Evolutionary conservation across 768 basidiomycete genomes (phyloP).

Genomic region (Kwoniella botswanensis): DNA sequence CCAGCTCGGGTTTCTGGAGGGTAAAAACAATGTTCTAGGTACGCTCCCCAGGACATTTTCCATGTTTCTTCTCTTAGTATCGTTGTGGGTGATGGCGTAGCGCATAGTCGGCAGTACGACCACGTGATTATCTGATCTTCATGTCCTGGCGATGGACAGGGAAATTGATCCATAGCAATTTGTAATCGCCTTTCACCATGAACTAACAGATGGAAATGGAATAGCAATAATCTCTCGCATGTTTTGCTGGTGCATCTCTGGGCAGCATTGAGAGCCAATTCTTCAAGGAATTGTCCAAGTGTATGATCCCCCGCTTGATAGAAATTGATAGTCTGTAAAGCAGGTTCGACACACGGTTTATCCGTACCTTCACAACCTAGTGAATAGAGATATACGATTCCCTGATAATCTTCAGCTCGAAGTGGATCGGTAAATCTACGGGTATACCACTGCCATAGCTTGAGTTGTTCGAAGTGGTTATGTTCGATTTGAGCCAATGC

Average conservation of each 20-base stretch:
- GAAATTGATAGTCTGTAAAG: constrained; percentile 75
- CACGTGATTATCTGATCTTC: constrained; percentile 83
- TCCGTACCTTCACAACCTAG: constrained; percentile 81
- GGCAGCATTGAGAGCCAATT: constrained; percentile 61
- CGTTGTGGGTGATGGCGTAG: constrained; percentile 78
- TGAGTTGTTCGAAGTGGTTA: constrained; percentile 83
- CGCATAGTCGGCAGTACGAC: constrained; percentile 75
- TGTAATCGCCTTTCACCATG: constrained; percentile 83
- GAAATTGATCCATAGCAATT: constrained; percentile 80
- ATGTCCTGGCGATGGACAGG: constrained; percentile 52
- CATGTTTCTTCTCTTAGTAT: constrained; percentile 93
- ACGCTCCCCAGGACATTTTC: constrained; percentile 92
- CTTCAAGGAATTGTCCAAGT: constrained; percentile 90
- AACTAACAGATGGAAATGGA: constrained; percentile 87
- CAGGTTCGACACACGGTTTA: constrained; percentile 68
- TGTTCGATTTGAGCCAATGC: constrained; percentile 71
- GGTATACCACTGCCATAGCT: constrained; percentile 95
- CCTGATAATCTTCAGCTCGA: constrained; percentile 89
- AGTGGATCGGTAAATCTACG: constrained; percentile 85
- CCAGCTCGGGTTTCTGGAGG: constrained; percentile 81
- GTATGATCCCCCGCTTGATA: constrained; percentile 93
- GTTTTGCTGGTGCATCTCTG: constrained; percentile 81
- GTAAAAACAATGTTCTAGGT: constrained; percentile 94
- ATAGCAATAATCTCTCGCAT: constrained; percentile 77
- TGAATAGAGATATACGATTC: constrained; percentile 78